Base-by-base conservation (phyloP, 345 rosid species). In the Pistacia vera region DNA sequence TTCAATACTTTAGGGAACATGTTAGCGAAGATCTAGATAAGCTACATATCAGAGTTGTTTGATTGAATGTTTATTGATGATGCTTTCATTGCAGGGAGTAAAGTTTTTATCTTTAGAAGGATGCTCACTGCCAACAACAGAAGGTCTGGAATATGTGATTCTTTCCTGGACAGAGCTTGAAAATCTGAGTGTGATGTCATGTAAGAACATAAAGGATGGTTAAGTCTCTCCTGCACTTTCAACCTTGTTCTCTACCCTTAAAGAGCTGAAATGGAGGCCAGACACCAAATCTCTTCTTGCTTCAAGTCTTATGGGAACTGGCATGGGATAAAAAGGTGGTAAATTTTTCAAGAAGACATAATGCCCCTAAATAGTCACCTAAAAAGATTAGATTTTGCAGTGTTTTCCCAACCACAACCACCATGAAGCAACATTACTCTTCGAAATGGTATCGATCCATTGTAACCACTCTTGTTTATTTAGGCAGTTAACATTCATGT, bases 261-360 rank as follows among this genome's bases (percentile, higher is more conserved):
- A 87, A 83, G 99, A 91, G 63, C 80, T 96, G 84, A 92, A 88
- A 81, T 96, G 99, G 99, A 87, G 93, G 73, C 97, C 99, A 46
- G 97, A 96, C 70, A 82, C 92, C 25, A 93, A 84, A 75, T 90
- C 92, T 14, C 93, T 88, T 68, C 90, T 92, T 13, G 82, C 79
- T 25, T 81, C 88, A 62, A 85, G 88, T 73, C 97, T 96, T 63
- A 75, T 44, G 13, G 97, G 87, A 63, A 88, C 86, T 16, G 97
- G 92, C 54, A 82, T 96, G 84, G 93, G 98, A 48, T 84, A 63
- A 20, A 93, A 84, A 81, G 99, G 98, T 4, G 81, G 89, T 36
- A 94, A 86, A 72, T 88, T 92, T 80, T 91, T 94, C 93, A 89
- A 80, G 85, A 88, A 86, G 81, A 8, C 82, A 63, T 83, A 71